phyloP scores from a whole-genome alignment of 176 grass and related monocot species.

The sorghum (Sorghum bicolor) region DNA sequence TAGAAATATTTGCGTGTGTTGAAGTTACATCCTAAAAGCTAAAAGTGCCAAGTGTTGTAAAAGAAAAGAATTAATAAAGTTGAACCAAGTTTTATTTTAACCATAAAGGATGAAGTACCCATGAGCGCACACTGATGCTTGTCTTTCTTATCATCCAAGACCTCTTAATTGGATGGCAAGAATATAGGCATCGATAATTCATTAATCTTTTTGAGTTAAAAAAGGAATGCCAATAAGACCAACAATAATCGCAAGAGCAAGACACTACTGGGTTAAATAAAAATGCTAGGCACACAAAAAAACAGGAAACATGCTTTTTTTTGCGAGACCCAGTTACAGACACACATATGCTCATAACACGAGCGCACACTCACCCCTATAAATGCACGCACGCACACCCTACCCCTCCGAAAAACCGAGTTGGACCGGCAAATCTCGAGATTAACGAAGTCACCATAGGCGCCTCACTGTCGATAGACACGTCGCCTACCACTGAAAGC shows the following conservation, averaged over 20 bases:
- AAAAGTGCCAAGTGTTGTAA: not conserved
- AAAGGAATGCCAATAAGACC: not conserved
- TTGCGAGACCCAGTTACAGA: no score
- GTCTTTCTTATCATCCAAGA: constrained; percentile 7
- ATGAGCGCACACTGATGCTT: not conserved
- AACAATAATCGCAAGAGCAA: not conserved
- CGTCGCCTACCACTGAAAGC: no score
- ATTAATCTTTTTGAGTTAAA: not conserved
- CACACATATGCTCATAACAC: no score
- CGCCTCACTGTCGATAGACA: no score
- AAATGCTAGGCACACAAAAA: not conserved
- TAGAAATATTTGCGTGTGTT: no score
- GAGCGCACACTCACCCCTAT: no score
- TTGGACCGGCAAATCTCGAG: no score
- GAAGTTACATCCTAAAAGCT: not conserved
- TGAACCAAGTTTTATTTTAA: not conserved
- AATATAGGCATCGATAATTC: not conserved
- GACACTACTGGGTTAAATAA: constrained; percentile 8
- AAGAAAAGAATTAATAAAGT: not conserved
- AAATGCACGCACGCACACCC: no score
- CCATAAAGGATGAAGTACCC: not conserved
- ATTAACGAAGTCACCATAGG: no score
- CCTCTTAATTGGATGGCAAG: not conserved
- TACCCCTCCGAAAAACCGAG: no score
- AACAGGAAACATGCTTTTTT: no score